Evolutionary conservation across 208 protist genomes (phyloP), one percentile per base, ranked within the genome.

Genomic region (Herpetomonas tarakana): DNA sequence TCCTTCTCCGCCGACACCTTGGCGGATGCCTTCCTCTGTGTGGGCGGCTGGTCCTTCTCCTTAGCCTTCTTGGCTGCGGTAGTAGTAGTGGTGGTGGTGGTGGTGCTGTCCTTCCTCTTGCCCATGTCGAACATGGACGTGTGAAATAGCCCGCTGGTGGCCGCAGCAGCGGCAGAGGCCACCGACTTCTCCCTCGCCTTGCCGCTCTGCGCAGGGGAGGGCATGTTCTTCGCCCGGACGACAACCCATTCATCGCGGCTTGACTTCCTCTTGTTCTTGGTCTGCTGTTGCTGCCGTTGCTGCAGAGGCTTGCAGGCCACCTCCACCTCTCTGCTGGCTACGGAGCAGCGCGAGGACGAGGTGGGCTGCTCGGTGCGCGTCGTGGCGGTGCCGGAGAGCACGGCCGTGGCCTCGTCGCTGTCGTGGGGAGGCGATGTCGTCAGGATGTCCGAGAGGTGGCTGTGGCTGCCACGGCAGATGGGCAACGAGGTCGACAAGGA

Each of bases 151-250:
- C 19, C 9, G 9, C 6, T 6, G 9, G 35, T 14, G 9, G 35
- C 35, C 35, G 35, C 35, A 6, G 35, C 35, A 18, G 35, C 35
- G 6, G 35, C 14, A 18, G 35, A 41, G 6, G 35, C 35, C 14
- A 18, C 14, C 9, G 35, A 14, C 14, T 41, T 41, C 9, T 41
- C 9, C 14, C 14, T 41, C 35, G 35, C 9, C 35, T 41, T 41
- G 35, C 9, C 35, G 35, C n/a, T n/a, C n/a, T n/a, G n/a, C n/a
- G n/a, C n/a, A n/a, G n/a, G n/a, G n/a, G n/a, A n/a, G n/a, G n/a
- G n/a, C n/a, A n/a, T n/a, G n/a, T n/a, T n/a, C 44, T 49, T 62
- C n/a, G 27, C 58, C 47, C 53, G 35, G 6, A 62, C 58, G 16
- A 52, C 29, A 0, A 62, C 30, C 58, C 58, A 62, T 2, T 41